Evolutionary conservation across 768 basidiomycete genomes (phyloP).

Genomic region (Astraeus odoratus): DNA sequence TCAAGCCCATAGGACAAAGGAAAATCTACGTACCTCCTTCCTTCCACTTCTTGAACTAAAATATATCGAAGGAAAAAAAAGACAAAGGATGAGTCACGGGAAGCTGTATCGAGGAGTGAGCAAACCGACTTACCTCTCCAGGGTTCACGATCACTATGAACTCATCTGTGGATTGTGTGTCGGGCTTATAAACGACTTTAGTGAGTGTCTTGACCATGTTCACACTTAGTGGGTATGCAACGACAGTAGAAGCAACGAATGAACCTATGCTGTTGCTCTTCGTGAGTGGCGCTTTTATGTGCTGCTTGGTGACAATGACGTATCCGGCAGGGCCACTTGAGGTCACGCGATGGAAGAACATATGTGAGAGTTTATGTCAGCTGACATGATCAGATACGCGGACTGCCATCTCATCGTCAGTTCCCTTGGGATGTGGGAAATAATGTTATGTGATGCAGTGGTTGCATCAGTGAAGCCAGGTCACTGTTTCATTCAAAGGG

Average conservation of each 20-base stretch:
- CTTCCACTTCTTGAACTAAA: constrained; percentile 78
- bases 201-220: constrained; percentile 44
- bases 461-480: too few species aligned
- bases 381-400: too few species aligned
- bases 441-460: too few species aligned
- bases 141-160: constrained; percentile 64
- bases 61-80: too few species aligned
- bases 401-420: too few species aligned
- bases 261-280: constrained; percentile 8
- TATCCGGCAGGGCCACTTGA: neutral
- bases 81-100: too few species aligned
- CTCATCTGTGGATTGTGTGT: constrained; percentile 64
- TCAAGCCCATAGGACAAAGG: constrained; percentile 20
- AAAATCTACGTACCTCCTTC: constrained; percentile 54
- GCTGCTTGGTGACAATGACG: neutral
- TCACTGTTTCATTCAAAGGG: too few species aligned
- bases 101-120: too few species aligned
- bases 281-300: constrained; percentile 2
- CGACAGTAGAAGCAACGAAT: neutral
- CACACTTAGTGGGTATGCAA: constrained; percentile 4
- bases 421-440: too few species aligned
- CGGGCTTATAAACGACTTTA: constrained; percentile 78
- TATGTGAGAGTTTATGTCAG: too few species aligned
- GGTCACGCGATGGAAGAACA: too few species aligned
- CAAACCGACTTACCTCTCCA: constrained; percentile 54